A percentile compares a stretch with the other conserved stretches of the same genome.
phyloP scores from a whole-genome alignment of 1,139 yeast species.

The Meyerozyma carpophila region DNA sequence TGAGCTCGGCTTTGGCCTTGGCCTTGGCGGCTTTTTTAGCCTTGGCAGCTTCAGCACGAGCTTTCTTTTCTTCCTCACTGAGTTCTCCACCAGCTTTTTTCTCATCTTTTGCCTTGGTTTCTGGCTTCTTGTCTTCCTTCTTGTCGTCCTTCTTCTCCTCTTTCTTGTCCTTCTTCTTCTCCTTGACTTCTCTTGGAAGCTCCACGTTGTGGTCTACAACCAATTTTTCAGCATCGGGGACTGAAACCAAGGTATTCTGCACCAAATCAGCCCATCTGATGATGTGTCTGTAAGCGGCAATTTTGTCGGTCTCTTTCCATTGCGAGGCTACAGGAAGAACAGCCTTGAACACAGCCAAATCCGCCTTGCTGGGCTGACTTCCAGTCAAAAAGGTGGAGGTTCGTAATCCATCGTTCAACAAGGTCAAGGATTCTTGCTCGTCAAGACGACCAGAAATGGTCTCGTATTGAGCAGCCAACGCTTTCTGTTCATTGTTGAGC shows the following conservation, averaged over 20 bases:
- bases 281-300: constrained; percentile 66
- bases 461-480: constrained; percentile 78
- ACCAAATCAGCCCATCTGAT: constrained; percentile 88
- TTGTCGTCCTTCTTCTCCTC: constrained; percentile 11
- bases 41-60: constrained; percentile 55
- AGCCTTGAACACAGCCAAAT: constrained; percentile 61
- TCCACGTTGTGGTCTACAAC: constrained; percentile 53
- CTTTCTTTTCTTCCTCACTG: constrained; percentile 59
- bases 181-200: constrained; percentile 54
- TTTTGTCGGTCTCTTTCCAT: constrained; percentile 51
- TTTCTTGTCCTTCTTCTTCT: constrained; percentile 47
- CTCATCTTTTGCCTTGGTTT: constrained; percentile 11
- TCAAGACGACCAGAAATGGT: constrained; percentile 59
- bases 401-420: constrained; percentile 67
- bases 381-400: constrained; percentile 67
- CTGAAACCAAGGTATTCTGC: constrained; percentile 58
- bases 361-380: constrained; percentile 58
- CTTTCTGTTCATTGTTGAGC: constrained; percentile 49
- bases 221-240: constrained; percentile 51
- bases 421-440: constrained; percentile 49
- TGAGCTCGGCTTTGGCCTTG: constrained; percentile 47
- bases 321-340: constrained; percentile 55
- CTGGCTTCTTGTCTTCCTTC: constrained; percentile 7
- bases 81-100: constrained; percentile 19
- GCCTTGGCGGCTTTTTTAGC: constrained; percentile 68